phyloP scores from a whole-genome alignment of 176 grass and related monocot genomes.

The Musa acuminata region DNA sequence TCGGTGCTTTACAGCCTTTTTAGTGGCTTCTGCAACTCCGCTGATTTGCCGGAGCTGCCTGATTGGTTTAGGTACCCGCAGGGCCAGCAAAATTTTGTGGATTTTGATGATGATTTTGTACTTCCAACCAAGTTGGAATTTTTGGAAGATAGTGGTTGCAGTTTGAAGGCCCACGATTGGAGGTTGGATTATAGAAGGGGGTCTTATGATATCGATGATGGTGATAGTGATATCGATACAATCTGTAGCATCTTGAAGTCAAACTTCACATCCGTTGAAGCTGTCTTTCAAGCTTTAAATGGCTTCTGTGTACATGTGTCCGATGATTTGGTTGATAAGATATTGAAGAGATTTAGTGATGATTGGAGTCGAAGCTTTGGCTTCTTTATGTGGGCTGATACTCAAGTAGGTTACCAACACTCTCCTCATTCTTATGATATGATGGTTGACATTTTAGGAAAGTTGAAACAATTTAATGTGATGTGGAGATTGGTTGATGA shows the following conservation, averaged over 20 bases:
- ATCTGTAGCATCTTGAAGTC: slow-evolving; percentile 39
- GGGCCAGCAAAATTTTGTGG: slow-evolving; percentile 1
- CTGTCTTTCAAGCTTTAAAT: slow-evolving; percentile 45
- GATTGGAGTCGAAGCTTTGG: slow-evolving; percentile 61
- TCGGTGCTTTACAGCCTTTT: slow-evolving; percentile 6
- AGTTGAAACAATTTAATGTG: slow-evolving; percentile 59
- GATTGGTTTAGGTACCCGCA: slow-evolving; percentile 71
- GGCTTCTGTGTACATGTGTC: slow-evolving; percentile 41
- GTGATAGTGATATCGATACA: slow-evolving; percentile 43
- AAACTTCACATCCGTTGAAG: slow-evolving; percentile 44
- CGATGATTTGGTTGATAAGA: slow-evolving; percentile 37
- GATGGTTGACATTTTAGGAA: slow-evolving; percentile 71
- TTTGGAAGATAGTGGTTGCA: slow-evolving; percentile 15
- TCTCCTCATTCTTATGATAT: slow-evolving; percentile 37
- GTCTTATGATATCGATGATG: slow-evolving; percentile 29
- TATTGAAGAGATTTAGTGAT: slow-evolving; percentile 54
- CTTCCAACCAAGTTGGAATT: slow-evolving; percentile 28
- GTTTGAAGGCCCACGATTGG: background rate
- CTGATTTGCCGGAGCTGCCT: slow-evolving; percentile 31
- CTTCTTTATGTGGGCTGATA: slow-evolving; percentile 70
- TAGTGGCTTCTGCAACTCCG: slow-evolving; percentile 18
- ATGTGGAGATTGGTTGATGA: slow-evolving; percentile 62
- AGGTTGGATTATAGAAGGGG: background rate
- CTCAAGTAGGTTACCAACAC: slow-evolving; percentile 41
- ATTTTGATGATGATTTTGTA: slow-evolving; percentile 43